phyloP scores from a whole-genome alignment of 768 basidiomycete genomes.

The Xerocomus potaroensis region DNA sequence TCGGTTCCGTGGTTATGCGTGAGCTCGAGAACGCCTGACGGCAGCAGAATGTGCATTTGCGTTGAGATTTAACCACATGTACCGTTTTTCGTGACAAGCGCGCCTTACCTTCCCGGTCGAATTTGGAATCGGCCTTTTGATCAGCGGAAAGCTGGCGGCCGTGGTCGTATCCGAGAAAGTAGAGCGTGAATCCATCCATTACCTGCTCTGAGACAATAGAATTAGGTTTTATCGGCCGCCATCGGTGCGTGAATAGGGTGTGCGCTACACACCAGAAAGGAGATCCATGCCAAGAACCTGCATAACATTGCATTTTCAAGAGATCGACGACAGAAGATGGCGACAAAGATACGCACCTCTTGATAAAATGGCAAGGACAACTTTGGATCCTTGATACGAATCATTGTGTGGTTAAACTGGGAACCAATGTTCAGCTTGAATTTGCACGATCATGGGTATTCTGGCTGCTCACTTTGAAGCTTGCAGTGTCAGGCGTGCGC shows the following conservation, averaged over 20 bases:
- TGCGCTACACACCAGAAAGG: constrained; percentile 42
- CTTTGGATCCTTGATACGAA: constrained; percentile 85
- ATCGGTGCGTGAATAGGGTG: neutral
- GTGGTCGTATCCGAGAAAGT: constrained; percentile 81
- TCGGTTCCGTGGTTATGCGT: constrained; percentile 93
- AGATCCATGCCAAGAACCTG: constrained; percentile 76
- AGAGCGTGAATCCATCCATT: constrained; percentile 65
- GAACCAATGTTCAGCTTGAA: neutral
- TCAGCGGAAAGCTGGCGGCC: constrained; percentile 44
- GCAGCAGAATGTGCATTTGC: neutral
- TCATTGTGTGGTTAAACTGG: constrained; percentile 85
- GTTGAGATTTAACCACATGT: neutral
- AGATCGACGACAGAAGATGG: neutral
- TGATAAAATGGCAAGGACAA: constrained; percentile 77
- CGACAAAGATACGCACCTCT: constrained; percentile 40
- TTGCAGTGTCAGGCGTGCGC: constrained; percentile 58
- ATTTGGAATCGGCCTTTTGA: constrained; percentile 47
- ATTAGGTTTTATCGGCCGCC: constrained; percentile 2
- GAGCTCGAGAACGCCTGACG: constrained; percentile 73
- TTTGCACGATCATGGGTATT: neutral
- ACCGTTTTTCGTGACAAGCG: too few relatives aligned
- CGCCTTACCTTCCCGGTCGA: constrained; percentile 60
- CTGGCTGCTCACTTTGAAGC: constrained; percentile 46
- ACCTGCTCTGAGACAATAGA: constrained; percentile 40
- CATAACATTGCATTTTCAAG: neutral